A percentile compares a stretch with the other conserved stretches of the same genome.
phyloP scores from a whole-genome alignment of 2,329 filamentous ascomycete genomes.

The Fusarium coffeatum region DNA sequence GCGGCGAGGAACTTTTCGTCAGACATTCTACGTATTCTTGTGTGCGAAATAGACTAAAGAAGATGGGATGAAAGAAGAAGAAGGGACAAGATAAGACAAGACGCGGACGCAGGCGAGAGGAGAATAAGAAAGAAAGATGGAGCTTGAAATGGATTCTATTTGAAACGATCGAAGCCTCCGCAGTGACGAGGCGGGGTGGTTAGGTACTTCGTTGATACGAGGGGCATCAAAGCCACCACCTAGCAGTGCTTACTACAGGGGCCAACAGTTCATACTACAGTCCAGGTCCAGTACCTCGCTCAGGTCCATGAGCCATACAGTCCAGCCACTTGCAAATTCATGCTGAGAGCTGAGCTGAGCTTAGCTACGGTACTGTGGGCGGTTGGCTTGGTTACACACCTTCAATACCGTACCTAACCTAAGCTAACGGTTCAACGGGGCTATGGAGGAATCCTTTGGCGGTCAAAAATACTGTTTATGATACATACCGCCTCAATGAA shows the following conservation, averaged over 20 bases:
- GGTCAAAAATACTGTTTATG: conserved; percentile 17
- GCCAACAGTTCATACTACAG: not conserved
- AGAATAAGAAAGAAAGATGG: conserved; percentile 36
- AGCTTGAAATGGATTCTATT: conserved; percentile 35
- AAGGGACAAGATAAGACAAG: conserved; percentile 12
- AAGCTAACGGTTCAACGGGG: not conserved
- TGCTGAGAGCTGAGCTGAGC: conserved; percentile 4
- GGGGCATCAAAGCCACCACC: conserved; percentile 8
- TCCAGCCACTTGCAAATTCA: conserved; percentile 12
- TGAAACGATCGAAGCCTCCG: conserved; percentile 41
- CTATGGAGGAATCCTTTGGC: conserved; percentile 7
- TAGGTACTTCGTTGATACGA: conserved; percentile 15
- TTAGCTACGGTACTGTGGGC: not conserved
- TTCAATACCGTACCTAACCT: not conserved
- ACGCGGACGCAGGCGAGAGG: conserved; percentile 14
- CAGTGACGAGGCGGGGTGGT: conserved; percentile 33
- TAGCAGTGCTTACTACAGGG: conserved; percentile 18
- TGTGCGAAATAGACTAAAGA: conserved; percentile 3
- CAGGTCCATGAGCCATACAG: conserved; percentile 4
- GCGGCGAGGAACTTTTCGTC: conserved; percentile 68
- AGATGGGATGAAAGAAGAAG: conserved; percentile 18
- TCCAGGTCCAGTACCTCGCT: not conserved
- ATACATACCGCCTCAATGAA: conserved; percentile 22
- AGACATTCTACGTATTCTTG: conserved; percentile 54
- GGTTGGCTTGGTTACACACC: not conserved